Base-by-base conservation (phyloP, 78 protist genomes). In the Dictyostelium discoideum region DNA sequence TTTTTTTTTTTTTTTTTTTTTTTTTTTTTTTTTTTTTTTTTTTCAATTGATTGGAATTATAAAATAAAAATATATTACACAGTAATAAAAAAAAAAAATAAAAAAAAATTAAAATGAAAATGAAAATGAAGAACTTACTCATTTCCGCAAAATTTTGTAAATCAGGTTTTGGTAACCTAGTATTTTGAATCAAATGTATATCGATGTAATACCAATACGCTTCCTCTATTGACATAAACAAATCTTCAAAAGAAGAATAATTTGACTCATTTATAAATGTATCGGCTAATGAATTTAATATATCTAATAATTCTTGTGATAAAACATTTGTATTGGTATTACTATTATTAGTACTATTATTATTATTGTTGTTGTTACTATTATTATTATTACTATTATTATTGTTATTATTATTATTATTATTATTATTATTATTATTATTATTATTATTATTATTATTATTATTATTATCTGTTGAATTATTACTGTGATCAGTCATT, bases 171-270 rank as follows among this genome's bases (percentile, higher is more conserved):
- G 95, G 95, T 54, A 90, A 63, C 22, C 95, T 80, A 9, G 95
- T 80, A 73, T 90, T 90, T 46, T 90, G 95, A 24, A 90, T 79
- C 50, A 90, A 63, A 72, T 90, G 85, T 46, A 90, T 90, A 73
- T 90, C 95, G 37, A 82, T 90, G 37, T 90, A 90, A 48, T 90
- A 90, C 95, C 95, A 90, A 73, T 90, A 90, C 2, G 95, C 95
- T 40, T 90, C 95, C 40, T 90, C 95, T 44, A 90, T 82, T 3
- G 77, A 90, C 95, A 90, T 90, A 57, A 90, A 90, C 20, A 90
- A n/a, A 90, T 90, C 95, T 82, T 90, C 95, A 82, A 90, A 90
- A 0, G 95, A 90, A 13, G 95, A 46, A 48, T 67, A 90, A 50
- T 88, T 88, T n/a, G 67, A 46, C 81, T 90, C 95, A 67, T 72